Evolutionary conservation across 1,284 basidiomycete genomes (phyloP).

Genomic region (Amylostereum areolatum): DNA sequence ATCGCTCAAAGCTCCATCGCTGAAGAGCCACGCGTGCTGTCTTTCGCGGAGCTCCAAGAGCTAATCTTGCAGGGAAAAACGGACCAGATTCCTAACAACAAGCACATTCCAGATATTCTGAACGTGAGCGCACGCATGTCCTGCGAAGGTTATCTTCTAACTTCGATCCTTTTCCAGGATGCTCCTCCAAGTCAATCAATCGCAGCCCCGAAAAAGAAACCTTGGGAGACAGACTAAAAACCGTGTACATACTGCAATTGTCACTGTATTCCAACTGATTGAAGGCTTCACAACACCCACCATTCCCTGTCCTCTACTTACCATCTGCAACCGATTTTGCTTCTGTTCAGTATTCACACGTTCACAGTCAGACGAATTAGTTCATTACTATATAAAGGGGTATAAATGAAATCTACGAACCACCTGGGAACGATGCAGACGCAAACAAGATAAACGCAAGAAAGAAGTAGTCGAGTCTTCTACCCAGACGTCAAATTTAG

Average conservation of each 20-base stretch:
- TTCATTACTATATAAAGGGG: too few relatives aligned
- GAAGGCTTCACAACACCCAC: too few relatives aligned
- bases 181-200: conserved; percentile 49
- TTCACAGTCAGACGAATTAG: too few relatives aligned
- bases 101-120: conserved; percentile 52
- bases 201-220: conserved; percentile 45
- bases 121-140: conserved; percentile 41
- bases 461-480: too few relatives aligned
- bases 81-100: conserved; percentile 74
- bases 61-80: conserved; percentile 65
- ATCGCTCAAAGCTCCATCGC: background rate
- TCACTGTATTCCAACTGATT: too few relatives aligned
- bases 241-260: too few relatives aligned
- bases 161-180: conserved; percentile 28
- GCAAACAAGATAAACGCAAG: background rate
- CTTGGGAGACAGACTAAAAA: conserved; percentile 41
- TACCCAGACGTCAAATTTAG: background rate
- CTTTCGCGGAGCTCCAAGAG: conserved; percentile 60
- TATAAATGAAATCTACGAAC: too few relatives aligned
- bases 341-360: too few relatives aligned
- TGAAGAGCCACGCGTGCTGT: conserved; percentile 39
- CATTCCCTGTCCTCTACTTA: too few relatives aligned
- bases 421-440: too few relatives aligned
- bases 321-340: too few relatives aligned
- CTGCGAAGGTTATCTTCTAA: conserved; percentile 3